Conservation (phyloP, 139 green algal genomes). For the Cymbomonas tetramitiformis region DNA sequence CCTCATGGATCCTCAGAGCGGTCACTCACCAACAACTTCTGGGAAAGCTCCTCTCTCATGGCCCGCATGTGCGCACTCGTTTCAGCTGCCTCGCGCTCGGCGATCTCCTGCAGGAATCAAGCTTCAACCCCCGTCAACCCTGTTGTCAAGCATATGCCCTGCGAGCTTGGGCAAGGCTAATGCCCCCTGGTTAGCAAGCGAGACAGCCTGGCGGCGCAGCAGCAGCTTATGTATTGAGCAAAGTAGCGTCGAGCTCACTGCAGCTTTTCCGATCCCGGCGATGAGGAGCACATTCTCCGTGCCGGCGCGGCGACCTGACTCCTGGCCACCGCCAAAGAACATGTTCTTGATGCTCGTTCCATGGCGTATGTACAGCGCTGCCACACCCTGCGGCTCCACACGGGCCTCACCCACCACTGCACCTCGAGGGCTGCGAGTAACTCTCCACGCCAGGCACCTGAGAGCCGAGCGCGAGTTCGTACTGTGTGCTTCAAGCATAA, state of each 20-base stretch:
- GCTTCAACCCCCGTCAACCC: too few relatives aligned
- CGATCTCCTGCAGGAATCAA: conserved; percentile 42
- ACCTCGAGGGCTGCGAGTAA: too few relatives aligned
- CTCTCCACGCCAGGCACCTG: too few relatives aligned
- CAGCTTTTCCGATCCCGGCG: conserved; percentile 51
- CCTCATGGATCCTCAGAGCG: conserved; percentile 5
- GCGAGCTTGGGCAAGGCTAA: too few relatives aligned
- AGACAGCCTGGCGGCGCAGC: too few relatives aligned
- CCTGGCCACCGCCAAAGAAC: conserved; percentile 30
- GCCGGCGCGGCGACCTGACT: conserved; percentile 31
- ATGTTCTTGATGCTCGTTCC: conserved; percentile 25
- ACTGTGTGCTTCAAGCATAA: too few relatives aligned
- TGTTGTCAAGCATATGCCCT: too few relatives aligned
- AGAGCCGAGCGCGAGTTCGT: too few relatives aligned
- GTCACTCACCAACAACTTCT: conserved; percentile 31
- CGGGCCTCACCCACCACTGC: too few relatives aligned
- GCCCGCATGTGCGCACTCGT: conserved; percentile 33
- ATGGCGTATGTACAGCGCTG: conserved; percentile 50
- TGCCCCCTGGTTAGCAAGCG: too few relatives aligned
- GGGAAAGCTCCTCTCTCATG: conserved; percentile 30
- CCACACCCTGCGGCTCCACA: conserved; percentile 32
- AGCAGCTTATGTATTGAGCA: too few relatives aligned
- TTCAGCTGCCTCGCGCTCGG: conserved; percentile 21
- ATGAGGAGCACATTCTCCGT: conserved; percentile 61
- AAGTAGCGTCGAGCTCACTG: too few relatives aligned